Evolutionary conservation across 139 green algal species (phyloP), one percentile per base, ranked within the genome.

Genomic region (Tetradesmus obliquus): DNA sequence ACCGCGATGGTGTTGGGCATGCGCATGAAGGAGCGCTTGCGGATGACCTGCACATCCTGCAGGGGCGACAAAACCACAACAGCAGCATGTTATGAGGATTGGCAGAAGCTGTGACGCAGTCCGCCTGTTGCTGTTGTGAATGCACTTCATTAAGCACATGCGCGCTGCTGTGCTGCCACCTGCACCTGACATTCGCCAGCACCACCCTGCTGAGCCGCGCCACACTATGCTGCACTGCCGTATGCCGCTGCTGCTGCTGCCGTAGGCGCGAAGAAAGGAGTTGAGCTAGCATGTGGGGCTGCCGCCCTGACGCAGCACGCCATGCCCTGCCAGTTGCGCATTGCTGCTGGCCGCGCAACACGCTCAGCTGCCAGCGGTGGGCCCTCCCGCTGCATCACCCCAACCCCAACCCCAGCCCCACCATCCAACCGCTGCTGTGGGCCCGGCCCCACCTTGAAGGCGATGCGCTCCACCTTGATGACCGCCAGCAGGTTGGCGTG

Each of bases 1-100:
- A 92, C 90, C 71, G 55, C 82, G 54, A 92, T 92, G 53, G 90
- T 87, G 90, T 90, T 90, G 51, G 84, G 82, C 55, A 92, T 55
- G 45, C 74, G n/a, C 83, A 92, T 82, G 24, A 90, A 53, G 3
- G 71, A 76, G 20, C 72, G n/a, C 84, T 90, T 92, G 84, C 90
- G 84, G 5, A 92, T 81, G n/a, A 90, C 66, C 20, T 22, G 54
- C 90, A 92, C 90, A 62, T 89, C 71, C 45, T 76, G 51, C 20
- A 86, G 55, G 1, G 1, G 22, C 19, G 81, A 10, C 24, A 60
- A 55, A 3, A 20, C 20, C 7, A 71, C 15, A 76, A 17, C 15
- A 13, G 15, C 15, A 76, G 66, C 66, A 76, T 45, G 32, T 45
- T 45, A 45, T 45, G 32, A 45, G 32, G 32, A 45, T 45, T 45